Conservation (phyloP, 116 monocot species). For the Trichopus zeylanicus region DNA sequence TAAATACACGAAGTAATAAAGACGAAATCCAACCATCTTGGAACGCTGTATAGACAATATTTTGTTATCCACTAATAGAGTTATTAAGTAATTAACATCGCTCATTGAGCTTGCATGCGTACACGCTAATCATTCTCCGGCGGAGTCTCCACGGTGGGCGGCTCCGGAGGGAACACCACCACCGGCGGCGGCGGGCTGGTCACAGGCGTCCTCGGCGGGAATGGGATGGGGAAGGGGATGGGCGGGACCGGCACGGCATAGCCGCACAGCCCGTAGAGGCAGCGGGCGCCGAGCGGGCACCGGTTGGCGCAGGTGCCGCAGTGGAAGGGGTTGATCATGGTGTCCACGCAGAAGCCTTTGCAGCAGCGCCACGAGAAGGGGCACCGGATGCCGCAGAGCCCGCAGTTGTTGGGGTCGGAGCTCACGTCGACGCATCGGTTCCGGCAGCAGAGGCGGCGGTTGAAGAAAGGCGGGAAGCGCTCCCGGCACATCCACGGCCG, state of each 20-base stretch:
- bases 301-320: slow-evolving; percentile 24
- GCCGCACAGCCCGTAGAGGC: slow-evolving; percentile 17
- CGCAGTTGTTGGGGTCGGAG: slow-evolving; percentile 28
- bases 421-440: slow-evolving; percentile 20
- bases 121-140: not conserved
- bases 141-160: not conserved
- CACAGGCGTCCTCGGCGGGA: not conserved
- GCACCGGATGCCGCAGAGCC: slow-evolving; percentile 23
- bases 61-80: not conserved
- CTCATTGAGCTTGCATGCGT: too few species aligned
- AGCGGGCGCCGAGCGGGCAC: slow-evolving; percentile 14
- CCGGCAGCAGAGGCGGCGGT: slow-evolving; percentile 16
- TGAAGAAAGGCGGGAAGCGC: slow-evolving; percentile 1
- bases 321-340: slow-evolving; percentile 13
- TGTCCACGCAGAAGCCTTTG: slow-evolving; percentile 12
- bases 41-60: too few species aligned
- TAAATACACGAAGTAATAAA: too few species aligned
- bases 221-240: not conserved
- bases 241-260: slow-evolving; percentile 4
- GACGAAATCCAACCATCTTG: too few species aligned
- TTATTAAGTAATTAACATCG: not conserved
- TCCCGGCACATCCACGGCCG: slow-evolving; percentile 23
- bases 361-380: slow-evolving; percentile 20
- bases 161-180: not conserved
- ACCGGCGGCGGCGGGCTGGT: not conserved